Base-by-base conservation (phyloP, 192 early-diverging fungal genomes). In the Coemansia biformis region DNA sequence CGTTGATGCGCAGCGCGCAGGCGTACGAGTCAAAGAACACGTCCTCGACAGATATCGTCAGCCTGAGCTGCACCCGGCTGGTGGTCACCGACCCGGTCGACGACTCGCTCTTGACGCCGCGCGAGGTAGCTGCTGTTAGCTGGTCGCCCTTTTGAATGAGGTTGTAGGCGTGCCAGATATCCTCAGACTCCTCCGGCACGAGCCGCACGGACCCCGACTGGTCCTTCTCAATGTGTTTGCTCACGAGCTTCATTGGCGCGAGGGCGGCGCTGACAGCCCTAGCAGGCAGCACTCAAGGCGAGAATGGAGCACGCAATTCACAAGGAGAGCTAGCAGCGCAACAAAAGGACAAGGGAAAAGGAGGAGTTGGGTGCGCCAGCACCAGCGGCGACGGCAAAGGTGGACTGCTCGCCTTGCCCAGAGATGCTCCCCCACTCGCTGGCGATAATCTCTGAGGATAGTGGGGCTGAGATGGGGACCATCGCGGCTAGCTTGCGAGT, bases 81-180 rank as follows among this genome's bases (percentile, higher is more conserved):
- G 90, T 95, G 8, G 86, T 79, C 10, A 89, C 87, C 9, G 90
- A 88, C 21, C 96, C 96, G 3, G 96, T 96, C 24, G 79, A 51
- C 38, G 84, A 81, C 63, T 94, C 91, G 12, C 83, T 86, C 16
- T 93, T 90, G 15, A 99, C 83, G 8, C 91, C 84, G 14, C 92
- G 90, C 48, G 96, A 79, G 13, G 93, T 93, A 8, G 88, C 82
- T 10, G 90, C 89, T 58, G 86, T 79, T 38, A 99, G 79, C 47
- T 78, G 74, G 81, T 99, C 96, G 44, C 85, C 87, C 49, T 83
- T 77, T 23, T 83, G 75, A 44, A 99, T 85, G 23, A 89, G 78
- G 60, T 87, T 91, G 75, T 94, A 93, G 28, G 87, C 79, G 71
- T 94, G 92, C 93, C 96, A 99, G 89, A 99, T 91, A 69, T 99